These are phyloP conservation scores for Spathaspora arborariae DNA, from an alignment of 805 yeast genomes.

Conservation along the genomic window DNA sequence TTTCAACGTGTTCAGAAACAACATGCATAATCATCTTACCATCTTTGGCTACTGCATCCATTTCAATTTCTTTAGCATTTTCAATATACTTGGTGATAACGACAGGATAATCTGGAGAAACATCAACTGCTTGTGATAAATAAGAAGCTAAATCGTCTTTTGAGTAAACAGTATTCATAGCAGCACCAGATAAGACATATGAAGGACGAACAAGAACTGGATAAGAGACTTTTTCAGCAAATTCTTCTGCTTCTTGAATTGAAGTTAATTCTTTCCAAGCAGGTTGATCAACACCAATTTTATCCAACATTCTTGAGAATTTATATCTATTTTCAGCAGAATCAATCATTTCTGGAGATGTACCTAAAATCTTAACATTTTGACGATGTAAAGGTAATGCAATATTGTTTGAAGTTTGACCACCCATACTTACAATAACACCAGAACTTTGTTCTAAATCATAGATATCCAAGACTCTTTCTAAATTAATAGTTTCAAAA, in stretches of 20 bases:
- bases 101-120: slow-evolving; percentile 96
- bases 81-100: slow-evolving; percentile 96
- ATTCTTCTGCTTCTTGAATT: slow-evolving; percentile 84
- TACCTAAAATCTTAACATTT: slow-evolving; percentile 92
- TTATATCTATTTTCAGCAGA: slow-evolving; percentile 97
- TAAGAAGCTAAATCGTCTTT: slow-evolving; percentile 83
- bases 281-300: slow-evolving; percentile 96
- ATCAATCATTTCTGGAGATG: slow-evolving; percentile 97
- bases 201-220: slow-evolving; percentile 98
- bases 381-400: slow-evolving; percentile 91
- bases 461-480: slow-evolving; percentile 91
- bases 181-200: slow-evolving; percentile 96
- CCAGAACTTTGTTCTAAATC: slow-evolving; percentile 88
- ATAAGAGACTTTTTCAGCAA: slow-evolving; percentile 85
- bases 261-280: slow-evolving; percentile 98
- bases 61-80: slow-evolving; percentile 95
- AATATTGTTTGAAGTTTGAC: slow-evolving; percentile 96
- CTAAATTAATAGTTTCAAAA: slow-evolving; percentile 92
- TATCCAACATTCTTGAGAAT: slow-evolving; percentile 95
- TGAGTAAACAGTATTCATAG: slow-evolving; percentile 95
- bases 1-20: slow-evolving; percentile 97
- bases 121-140: slow-evolving; percentile 92
- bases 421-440: slow-evolving; percentile 97
- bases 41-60: slow-evolving; percentile 96
- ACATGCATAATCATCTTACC: slow-evolving; percentile 96